Evolutionary conservation across 768 basidiomycete genomes (phyloP), one percentile per base, ranked within the genome.

Genomic region (Kwoniella mangroviensis): DNA sequence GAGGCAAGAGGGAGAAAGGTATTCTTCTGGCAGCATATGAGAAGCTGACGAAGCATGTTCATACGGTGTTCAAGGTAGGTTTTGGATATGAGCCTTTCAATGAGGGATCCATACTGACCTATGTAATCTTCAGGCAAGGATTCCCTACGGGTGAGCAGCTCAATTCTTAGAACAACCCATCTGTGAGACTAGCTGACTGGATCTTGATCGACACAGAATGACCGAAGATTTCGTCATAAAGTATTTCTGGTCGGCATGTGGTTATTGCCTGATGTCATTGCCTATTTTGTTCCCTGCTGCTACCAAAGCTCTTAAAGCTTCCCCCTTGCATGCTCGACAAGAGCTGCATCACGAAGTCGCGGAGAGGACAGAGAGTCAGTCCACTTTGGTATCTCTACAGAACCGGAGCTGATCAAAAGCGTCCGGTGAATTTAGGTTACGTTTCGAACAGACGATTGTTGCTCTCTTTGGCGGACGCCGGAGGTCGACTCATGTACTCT

Each of bases 141-240:
- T 77, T 1, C 73, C 75, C 19, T 77, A 77, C 41, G 71, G 70
- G 75, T 74, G 40, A 66, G 73, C 64, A 15, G 5, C 17, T 22
- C 12, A 11, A 9, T 24, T 68, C 56, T 19, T 21, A 15, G 21
- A 51, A 9, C n/a, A 28, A 9, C 21, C 3, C 24, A 12, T 22
- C 63, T 13, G 54, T 10, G 7, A 57, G 4, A 17, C 15, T 4
- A 24, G 24, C 70, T 67, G 51, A 61, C 11, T n/a, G n/a, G n/a
- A n/a, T n/a, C n/a, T n/a, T n/a, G n/a, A n/a, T n/a, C n/a, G n/a
- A n/a, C n/a, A n/a, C n/a, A n/a, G 78, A 90, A 84, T 97, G 94
- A 97, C 92, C 0, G 95, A 97, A 79, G 95, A 97, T 84, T 94
- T 93, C 74, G 91, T 97, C 21, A 94, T 97, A 86, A 97, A 97